phyloP scores from a whole-genome alignment of 331 rosid genomes.

The Cucumis variabilis region DNA sequence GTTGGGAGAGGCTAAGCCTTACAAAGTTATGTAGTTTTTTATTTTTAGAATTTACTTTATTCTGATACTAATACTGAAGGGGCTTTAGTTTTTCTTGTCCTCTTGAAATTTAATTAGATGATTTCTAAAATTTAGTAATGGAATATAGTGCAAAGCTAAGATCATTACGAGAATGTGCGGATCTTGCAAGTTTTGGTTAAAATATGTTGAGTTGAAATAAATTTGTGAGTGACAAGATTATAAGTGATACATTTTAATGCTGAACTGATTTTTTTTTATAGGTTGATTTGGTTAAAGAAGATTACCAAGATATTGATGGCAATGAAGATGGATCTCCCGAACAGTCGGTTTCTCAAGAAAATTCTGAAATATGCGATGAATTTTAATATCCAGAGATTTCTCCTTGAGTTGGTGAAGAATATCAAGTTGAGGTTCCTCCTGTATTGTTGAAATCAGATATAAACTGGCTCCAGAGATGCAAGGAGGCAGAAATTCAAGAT shows the following conservation, averaged over 20 bases:
- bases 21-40: neutral
- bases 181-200: neutral
- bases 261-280: constrained; percentile 40
- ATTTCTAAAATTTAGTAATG: neutral
- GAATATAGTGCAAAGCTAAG: neutral
- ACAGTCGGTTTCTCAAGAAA: constrained; percentile 53
- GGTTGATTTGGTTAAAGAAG: constrained; percentile 58
- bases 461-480: constrained; percentile 36
- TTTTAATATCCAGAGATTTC: constrained; percentile 66
- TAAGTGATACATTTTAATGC: neutral
- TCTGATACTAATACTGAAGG: neutral
- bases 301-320: constrained; percentile 37
- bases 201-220: neutral
- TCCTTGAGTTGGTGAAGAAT: constrained; percentile 80
- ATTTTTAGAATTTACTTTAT: neutral
- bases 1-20: neutral
- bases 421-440: constrained; percentile 74
- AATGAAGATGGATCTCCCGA: constrained; percentile 52
- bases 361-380: constrained; percentile 53
- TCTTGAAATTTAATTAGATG: neutral
- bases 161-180: neutral
- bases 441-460: constrained; percentile 48
- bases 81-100: neutral
- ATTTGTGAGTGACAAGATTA: neutral
- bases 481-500: constrained; percentile 38